These are phyloP conservation scores for Albifimbria verrucaria DNA, from an alignment of 2,329 filamentous ascomycete genomes.

Conservation along the genomic window DNA sequence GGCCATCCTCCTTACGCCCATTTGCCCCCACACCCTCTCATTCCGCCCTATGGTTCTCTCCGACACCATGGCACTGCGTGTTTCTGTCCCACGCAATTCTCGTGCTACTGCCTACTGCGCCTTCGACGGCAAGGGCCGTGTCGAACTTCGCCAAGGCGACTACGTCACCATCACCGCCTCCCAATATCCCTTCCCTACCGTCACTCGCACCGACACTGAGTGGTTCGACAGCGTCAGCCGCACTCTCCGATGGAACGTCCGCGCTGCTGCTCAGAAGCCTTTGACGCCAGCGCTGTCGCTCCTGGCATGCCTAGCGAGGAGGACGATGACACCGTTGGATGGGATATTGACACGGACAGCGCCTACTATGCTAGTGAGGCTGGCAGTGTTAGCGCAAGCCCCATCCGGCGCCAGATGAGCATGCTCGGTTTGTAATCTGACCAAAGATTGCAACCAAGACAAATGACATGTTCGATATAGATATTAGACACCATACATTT, in stretches of 20 bases:
- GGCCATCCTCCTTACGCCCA: constrained; percentile 92
- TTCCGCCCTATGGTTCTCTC: constrained; percentile 98
- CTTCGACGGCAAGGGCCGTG: constrained; percentile 94
- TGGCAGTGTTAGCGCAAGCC: constrained; percentile 63
- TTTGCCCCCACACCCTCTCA: constrained; percentile 94
- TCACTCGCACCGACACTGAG: constrained; percentile 83
- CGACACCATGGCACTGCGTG: constrained; percentile 87
- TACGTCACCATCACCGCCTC: constrained; percentile 94
- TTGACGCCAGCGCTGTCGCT: constrained; percentile 51
- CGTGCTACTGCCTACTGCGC: constrained; percentile 94
- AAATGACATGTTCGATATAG: constrained; percentile 6
- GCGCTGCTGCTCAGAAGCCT: constrained; percentile 92
- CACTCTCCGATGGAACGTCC: constrained; percentile 91
- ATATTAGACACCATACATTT: constrained; percentile 1
- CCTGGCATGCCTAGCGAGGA: constrained; percentile 36
- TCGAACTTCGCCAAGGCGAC: constrained; percentile 90
- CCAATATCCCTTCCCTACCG: constrained; percentile 95
- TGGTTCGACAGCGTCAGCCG: constrained; percentile 97
- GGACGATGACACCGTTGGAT: constrained; percentile 61
- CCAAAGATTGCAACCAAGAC: no score
- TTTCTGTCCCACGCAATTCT: constrained; percentile 79
- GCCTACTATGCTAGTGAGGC: constrained; percentile 71
- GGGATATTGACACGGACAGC: constrained; percentile 93
- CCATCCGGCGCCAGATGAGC: constrained; percentile 70
- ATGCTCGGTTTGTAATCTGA: constrained; percentile 55